Evolutionary conservation across 129 eudicot species (phyloP), one percentile per base, ranked within the genome.

Genomic region (Logfia minima): DNA sequence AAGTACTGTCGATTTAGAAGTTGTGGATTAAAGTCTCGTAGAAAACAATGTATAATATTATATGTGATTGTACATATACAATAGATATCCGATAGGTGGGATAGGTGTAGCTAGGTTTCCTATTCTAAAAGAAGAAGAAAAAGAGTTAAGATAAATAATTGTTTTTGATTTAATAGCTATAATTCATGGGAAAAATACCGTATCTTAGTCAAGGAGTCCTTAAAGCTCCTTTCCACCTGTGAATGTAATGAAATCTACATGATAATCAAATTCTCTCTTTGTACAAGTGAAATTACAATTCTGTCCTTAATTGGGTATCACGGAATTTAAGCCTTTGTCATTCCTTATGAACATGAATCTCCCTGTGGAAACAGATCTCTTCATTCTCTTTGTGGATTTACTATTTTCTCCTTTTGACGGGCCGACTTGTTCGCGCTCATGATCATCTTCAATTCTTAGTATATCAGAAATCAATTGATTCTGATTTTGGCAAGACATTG

Each of bases 401-500:
- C 71, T 64, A 58, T 66, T 61, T 66, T 84, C 81, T 35, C 39
- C 68, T 37, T 73, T 61, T 8, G 80, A 79, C 24, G 86, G 79
- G 71, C 83, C 83, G 18, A 80, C 85, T 31, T 59, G 78, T 17
- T 77, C 63, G 59, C 73, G 41, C n/a, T 68, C 62, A 37, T 56
- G 60, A 21, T 71, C 24, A 22, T 85, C 96, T 28, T 86, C 80
- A 51, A 73, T 77, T 7, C 65, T 28, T 74, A 89, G 78, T 32
- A 89, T 84, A 82, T 89, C 95, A 59, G 95, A 77, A 34, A 89
- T 77, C 86, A 85, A 78, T 55, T 87, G 81, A 78, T 81, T 81
- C 28, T 79, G 79, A 74, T 81, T 60, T 59, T 79, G 86, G 74
- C 76, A 59, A 56, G 82, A 70, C 63, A 85, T 78, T 55, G 87